A percentile compares a stretch with the other conserved stretches of the same genome.
Conservation (phyloP, 805 yeast genomes). For the Metschnikowia santaceciliae region DNA sequence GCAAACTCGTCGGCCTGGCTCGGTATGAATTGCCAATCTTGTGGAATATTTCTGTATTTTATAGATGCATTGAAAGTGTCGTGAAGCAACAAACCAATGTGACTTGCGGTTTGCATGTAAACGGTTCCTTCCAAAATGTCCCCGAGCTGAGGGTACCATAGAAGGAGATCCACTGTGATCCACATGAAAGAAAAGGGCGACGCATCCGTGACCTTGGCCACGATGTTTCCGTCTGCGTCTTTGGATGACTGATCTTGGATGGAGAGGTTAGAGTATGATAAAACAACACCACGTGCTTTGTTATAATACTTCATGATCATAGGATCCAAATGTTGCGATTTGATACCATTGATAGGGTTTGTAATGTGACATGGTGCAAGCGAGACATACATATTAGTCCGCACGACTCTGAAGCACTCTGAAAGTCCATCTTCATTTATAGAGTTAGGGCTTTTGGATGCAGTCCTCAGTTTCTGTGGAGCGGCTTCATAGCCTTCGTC, state of each 20-base stretch:
- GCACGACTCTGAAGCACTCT: conserved; percentile 63
- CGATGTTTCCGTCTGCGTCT: conserved; percentile 42
- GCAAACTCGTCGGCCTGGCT: conserved; percentile 61
- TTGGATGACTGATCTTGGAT: conserved; percentile 5
- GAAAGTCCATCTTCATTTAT: conserved; percentile 47
- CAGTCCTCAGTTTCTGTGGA: conserved; percentile 5
- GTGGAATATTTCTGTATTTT: conserved; percentile 81
- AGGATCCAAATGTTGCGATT: conserved; percentile 85
- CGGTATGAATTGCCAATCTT: conserved; percentile 79
- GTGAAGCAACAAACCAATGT: conserved; percentile 83
- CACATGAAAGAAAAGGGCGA: conserved; percentile 88
- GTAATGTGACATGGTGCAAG: conserved; percentile 77
- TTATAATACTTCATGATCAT: conserved; percentile 77
- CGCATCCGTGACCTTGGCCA: conserved; percentile 69
- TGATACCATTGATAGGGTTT: conserved; percentile 73
- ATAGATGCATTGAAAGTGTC: conserved; percentile 95
- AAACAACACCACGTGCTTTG: conserved; percentile 74
- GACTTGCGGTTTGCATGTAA: conserved; percentile 92
- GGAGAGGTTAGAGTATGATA: conserved; percentile 67
- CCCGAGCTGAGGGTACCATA: conserved; percentile 90
- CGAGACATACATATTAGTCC: conserved; percentile 69
- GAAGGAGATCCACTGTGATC: conserved; percentile 75
- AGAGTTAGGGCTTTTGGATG: conserved; percentile 33
- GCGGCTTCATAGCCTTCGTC: background rate
- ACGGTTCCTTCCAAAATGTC: conserved; percentile 83